Evolutionary conservation across 2,329 filamentous ascomycete genomes (phyloP).

Genomic region (Diplocarpon rosae): DNA sequence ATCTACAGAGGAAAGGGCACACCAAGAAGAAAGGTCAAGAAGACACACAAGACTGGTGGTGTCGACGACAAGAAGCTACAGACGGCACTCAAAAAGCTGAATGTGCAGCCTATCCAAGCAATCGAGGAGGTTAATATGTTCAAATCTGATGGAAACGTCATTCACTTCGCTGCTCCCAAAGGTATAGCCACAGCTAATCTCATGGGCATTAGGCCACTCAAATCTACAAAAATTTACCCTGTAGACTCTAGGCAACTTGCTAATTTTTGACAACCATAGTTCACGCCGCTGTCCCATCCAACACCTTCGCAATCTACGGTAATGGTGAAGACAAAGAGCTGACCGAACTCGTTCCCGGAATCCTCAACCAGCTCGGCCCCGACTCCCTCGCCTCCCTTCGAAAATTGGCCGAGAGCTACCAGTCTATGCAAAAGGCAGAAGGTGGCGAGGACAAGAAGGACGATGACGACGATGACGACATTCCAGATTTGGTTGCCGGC

Average conservation of each 20-base stretch:
- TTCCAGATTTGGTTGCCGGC: conserved; percentile 91
- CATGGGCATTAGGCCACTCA: background rate
- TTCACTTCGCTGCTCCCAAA: conserved; percentile 97
- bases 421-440: conserved; percentile 94
- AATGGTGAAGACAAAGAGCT: conserved; percentile 99
- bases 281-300: conserved; percentile 90
- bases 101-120: conserved; percentile 97
- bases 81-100: conserved; percentile 95
- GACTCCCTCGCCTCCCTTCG: conserved; percentile 95
- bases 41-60: conserved; percentile 82
- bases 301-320: conserved; percentile 99
- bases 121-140: conserved; percentile 99
- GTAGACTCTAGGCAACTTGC: background rate
- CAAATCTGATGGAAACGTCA: conserved; percentile 99
- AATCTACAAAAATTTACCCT: background rate
- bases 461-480: conserved; percentile 75
- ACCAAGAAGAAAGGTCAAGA: conserved; percentile 96
- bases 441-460: conserved; percentile 64
- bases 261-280: conserved; percentile 42
- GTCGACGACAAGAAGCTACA: conserved; percentile 99
- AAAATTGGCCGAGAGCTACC: conserved; percentile 98
- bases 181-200: conserved; percentile 39
- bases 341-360: conserved; percentile 96
- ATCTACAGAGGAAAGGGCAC: conserved; percentile 78
- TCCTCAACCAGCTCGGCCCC: conserved; percentile 98